Base-by-base conservation (phyloP, 306 rosid genomes). In the Castanea sativa region DNA sequence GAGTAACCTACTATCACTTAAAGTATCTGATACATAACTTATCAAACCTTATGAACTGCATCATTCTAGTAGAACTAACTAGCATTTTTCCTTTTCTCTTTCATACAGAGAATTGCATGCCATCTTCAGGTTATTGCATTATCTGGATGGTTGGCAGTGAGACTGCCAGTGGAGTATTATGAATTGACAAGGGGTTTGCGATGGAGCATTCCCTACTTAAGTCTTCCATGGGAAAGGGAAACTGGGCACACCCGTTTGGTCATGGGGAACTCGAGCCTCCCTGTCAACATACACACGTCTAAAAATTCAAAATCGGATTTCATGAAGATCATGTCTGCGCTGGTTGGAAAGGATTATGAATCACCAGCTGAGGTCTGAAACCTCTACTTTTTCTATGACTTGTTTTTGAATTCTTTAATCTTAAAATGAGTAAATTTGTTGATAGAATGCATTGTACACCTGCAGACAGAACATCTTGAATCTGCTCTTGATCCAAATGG, bases 61-160 rank as follows among this genome's bases (percentile, higher is more conserved):
- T 32, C 49, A 65, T 32, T 21, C 33, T 15, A 16, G 49, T 15
- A 32, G 19, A 30, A 15, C 41, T 65, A 18, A 65, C 8, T 8
- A 23, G 14, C 71, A 18, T 65, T 32, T 32, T 29, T 32, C 38
- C 27, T 53, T 74, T 58, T 33, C 63, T 67, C 16, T 76, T 76
- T 81, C 76, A 52, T 88, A 85, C 94, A 94, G 98, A 92, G 98
- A 91, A 88, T 88, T 78, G 77, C 91, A 82, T 81, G 91, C 85
- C 93, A 92, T 80, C 87, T 94, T 83, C 98, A 94, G 85, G 85
- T 92, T 75, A 91, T 88, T 65, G 97, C 97, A 64, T 83, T 94
- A 65, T 85, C 93, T 52, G 88, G 92, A 85, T 94, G 97, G 97
- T 76, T 92, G 85, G 69, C 90, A 27, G 94, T 84, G 73, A 85